Conservation (phyloP, 805 yeast species). For the Metschnikowia lunata region DNA sequence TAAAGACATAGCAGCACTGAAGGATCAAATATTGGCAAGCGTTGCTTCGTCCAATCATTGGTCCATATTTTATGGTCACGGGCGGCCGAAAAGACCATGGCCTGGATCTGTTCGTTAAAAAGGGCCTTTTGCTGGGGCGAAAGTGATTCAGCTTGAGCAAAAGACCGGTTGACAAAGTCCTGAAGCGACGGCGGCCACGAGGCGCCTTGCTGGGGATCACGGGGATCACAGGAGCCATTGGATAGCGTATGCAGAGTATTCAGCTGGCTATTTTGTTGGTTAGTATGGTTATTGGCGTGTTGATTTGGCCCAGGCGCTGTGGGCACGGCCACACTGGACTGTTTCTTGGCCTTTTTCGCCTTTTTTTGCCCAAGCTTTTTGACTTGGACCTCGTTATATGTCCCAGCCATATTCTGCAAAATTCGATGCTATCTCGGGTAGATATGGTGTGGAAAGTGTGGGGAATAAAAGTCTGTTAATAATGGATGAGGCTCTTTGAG, state of each 20-base stretch:
- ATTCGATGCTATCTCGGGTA: too few relatives aligned
- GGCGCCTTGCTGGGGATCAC: background rate
- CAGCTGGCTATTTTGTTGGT: background rate
- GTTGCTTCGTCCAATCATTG: conserved; percentile 52
- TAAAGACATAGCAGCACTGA: conserved; percentile 7
- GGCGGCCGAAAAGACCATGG: conserved; percentile 46
- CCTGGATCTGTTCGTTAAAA: conserved; percentile 49
- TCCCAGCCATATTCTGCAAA: conserved; percentile 5
- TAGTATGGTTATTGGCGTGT: background rate
- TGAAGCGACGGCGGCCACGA: conserved; percentile 55
- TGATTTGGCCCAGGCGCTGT: too few relatives aligned
- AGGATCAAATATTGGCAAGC: conserved; percentile 42
- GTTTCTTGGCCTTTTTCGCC: background rate
- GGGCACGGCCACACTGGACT: too few relatives aligned
- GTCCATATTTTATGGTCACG: conserved; percentile 38
- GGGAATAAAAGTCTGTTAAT: too few relatives aligned
- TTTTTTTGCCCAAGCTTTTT: conserved; percentile 9
- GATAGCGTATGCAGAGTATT: background rate
- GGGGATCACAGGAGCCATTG: background rate
- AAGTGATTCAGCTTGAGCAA: conserved; percentile 34
- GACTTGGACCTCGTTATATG: conserved; percentile 26
- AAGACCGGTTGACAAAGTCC: conserved; percentile 46
- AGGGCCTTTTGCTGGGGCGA: conserved; percentile 29
- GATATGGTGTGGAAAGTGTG: too few relatives aligned
- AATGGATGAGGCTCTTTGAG: too few relatives aligned